Conservation (phyloP, 2,329 filamentous ascomycete species). For the Fusarium pilosicola region DNA sequence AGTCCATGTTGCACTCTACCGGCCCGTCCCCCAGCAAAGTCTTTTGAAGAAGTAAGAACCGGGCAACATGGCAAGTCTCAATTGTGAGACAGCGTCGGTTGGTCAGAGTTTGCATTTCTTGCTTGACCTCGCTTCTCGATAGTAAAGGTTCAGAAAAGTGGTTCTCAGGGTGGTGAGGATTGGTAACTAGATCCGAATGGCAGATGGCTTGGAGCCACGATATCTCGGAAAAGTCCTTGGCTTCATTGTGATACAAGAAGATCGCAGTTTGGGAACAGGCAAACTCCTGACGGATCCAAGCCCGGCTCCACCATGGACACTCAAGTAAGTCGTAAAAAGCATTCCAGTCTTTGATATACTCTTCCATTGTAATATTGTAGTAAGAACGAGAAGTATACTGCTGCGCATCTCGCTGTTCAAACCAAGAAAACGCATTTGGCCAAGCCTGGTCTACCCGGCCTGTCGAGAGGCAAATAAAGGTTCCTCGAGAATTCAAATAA, state of each 20-base stretch:
- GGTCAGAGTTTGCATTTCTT: background rate
- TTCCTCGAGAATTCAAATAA: background rate
- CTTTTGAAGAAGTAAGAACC: background rate
- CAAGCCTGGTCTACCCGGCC: fast-evolving
- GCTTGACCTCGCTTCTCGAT: background rate
- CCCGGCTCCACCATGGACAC: background rate
- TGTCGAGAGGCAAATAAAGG: background rate
- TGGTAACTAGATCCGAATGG: background rate
- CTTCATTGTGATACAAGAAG: background rate
- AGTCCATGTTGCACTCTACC: background rate
- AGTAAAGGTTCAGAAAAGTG: background rate
- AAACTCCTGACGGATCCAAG: background rate
- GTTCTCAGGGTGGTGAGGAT: background rate
- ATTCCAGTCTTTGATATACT: background rate
- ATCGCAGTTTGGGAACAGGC: background rate
- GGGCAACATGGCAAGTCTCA: background rate
- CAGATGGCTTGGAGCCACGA: background rate
- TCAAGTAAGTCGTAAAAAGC: background rate
- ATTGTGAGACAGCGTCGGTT: background rate
- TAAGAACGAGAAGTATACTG: background rate
- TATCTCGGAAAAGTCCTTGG: background rate
- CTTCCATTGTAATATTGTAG: background rate
- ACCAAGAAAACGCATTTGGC: background rate
- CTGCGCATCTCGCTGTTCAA: background rate
- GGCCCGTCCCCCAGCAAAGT: fast-evolving